These are phyloP conservation scores for Paracorniculantispora psalliotae DNA, from an alignment of 2,329 filamentous ascomycete species.

Conservation along the genomic window DNA sequence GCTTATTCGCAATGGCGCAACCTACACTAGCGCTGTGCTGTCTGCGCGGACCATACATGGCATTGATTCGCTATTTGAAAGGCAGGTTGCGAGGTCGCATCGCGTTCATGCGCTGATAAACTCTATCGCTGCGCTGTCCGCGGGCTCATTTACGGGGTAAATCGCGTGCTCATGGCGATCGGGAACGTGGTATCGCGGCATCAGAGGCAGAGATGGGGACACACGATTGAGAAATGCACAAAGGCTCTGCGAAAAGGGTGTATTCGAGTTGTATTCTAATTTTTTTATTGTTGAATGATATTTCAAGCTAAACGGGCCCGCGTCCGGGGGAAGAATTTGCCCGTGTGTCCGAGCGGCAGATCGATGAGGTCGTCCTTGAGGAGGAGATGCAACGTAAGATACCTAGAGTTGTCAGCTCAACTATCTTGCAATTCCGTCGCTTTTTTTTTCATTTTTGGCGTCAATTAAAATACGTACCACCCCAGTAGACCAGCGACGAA, in stretches of 20 bases:
- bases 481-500: slow-evolving; percentile 24
- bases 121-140: not conserved
- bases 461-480: slow-evolving; percentile 17
- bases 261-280: not conserved
- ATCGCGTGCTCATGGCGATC: not conserved
- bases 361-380: slow-evolving; percentile 22
- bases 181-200: not conserved
- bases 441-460: no score
- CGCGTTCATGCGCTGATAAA: no score
- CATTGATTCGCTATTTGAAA: no score
- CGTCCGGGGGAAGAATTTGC: slow-evolving; percentile 21
- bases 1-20: slow-evolving; percentile 3
- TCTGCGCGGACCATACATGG: no score
- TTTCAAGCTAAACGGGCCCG: not conserved
- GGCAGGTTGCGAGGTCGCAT: no score
- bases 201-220: not conserved
- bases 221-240: no score
- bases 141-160: not conserved
- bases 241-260: no score
- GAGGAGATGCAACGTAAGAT: slow-evolving; percentile 22
- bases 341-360: slow-evolving; percentile 22
- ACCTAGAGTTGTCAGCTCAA: slow-evolving; percentile 16
- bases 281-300: not conserved
- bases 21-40: no score
- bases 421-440: not conserved